These are phyloP conservation scores for Gaeumannomyces sp. DNA, from an alignment of 2,329 filamentous ascomycete genomes.

Conservation along the genomic window DNA sequence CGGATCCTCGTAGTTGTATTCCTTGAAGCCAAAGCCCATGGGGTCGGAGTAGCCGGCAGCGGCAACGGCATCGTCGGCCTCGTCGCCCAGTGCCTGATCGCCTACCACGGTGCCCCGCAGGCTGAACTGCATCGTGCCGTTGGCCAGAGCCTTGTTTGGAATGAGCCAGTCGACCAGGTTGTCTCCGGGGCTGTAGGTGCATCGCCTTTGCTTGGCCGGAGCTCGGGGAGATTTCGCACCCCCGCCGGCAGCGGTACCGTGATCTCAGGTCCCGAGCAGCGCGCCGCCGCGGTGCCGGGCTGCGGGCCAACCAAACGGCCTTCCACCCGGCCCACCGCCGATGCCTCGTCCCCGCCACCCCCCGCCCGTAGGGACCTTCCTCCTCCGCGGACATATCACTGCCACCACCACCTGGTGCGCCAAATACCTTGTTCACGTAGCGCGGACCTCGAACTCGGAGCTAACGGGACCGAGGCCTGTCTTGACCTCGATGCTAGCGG, in stretches of 20 bases:
- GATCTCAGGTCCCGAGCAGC: conserved; percentile 66
- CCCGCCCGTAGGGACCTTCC: conserved; percentile 1
- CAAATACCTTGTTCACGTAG: conserved; percentile 60
- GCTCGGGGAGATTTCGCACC: conserved; percentile 77
- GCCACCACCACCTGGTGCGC: background rate
- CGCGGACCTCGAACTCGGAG: conserved; percentile 81
- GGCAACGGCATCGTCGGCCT: conserved; percentile 36
- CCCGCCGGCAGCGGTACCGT: conserved; percentile 71
- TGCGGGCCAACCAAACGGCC: conserved; percentile 40
- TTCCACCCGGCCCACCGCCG: conserved; percentile 8
- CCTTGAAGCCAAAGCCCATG: conserved; percentile 46
- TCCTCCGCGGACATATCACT: background rate
- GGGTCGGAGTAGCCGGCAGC: conserved; percentile 40
- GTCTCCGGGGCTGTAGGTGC: conserved; percentile 73
- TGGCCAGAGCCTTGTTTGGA: conserved; percentile 52
- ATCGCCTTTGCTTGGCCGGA: conserved; percentile 76
- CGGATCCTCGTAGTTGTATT: conserved; percentile 43
- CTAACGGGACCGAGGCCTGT: conserved; percentile 70
- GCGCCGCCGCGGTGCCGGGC: conserved; percentile 50
- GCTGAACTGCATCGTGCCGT: conserved; percentile 61
- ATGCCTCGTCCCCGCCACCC: conserved; percentile 10
- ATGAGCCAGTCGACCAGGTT: conserved; percentile 76
- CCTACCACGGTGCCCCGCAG: conserved; percentile 78
- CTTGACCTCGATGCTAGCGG: conserved; percentile 74
- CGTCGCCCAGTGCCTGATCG: conserved; percentile 40